A percentile compares a stretch with the other conserved stretches of the same genome.
Conservation (phyloP, 2,329 filamentous ascomycete species). For the Aspergillus transmontanensis region DNA sequence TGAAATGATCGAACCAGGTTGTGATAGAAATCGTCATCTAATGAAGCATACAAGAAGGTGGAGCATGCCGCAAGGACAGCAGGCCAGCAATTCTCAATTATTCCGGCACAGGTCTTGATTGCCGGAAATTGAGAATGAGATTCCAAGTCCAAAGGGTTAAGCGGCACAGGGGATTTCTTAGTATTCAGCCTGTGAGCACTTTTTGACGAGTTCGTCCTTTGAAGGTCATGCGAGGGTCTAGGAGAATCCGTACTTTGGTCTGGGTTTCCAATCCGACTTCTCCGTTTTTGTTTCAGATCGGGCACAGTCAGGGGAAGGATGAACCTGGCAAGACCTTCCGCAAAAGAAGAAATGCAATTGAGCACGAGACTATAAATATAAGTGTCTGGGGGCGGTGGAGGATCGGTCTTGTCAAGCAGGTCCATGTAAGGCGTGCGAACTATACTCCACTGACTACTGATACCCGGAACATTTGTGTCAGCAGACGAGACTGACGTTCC, state of each 20-base stretch:
- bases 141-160: slow-evolving; percentile 79
- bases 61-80: slow-evolving; percentile 93
- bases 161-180: slow-evolving; percentile 52
- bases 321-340: slow-evolving; percentile 90
- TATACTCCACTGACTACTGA: slow-evolving; percentile 89
- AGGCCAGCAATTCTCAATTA: slow-evolving; percentile 94
- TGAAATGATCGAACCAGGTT: slow-evolving; percentile 90
- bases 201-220: slow-evolving; percentile 33
- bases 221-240: slow-evolving; percentile 32
- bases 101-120: slow-evolving; percentile 74
- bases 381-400: slow-evolving; percentile 82
- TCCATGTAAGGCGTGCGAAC: slow-evolving; percentile 88
- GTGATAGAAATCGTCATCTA: slow-evolving; percentile 94
- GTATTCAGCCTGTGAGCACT: slow-evolving; percentile 24
- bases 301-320: slow-evolving; percentile 88
- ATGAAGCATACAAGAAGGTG: slow-evolving; percentile 86
- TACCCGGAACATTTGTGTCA: slow-evolving; percentile 68
- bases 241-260: slow-evolving; percentile 39
- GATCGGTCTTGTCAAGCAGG: slow-evolving; percentile 87
- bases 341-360: slow-evolving; percentile 85
- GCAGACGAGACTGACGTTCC: slow-evolving; percentile 68
- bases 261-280: slow-evolving; percentile 38
- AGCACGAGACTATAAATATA: slow-evolving; percentile 90
- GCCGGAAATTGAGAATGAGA: slow-evolving; percentile 71
- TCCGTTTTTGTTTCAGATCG: slow-evolving; percentile 61